phyloP scores from a whole-genome alignment of 2,329 filamentous ascomycete species.

The Aspergillaceae sp. region DNA sequence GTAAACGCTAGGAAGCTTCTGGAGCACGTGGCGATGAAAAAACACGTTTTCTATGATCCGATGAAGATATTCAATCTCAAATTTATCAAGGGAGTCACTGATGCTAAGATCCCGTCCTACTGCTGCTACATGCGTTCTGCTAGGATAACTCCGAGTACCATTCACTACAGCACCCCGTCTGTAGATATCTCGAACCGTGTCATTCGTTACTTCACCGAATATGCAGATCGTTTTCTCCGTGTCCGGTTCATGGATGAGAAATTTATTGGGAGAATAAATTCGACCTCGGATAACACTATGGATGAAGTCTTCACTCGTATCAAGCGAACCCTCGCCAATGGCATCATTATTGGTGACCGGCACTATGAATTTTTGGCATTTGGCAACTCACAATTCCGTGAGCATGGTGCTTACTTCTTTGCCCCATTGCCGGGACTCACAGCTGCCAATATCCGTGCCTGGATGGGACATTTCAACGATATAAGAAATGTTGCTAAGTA shows the following conservation, averaged over 20 bases:
- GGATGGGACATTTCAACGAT: slow-evolving; percentile 78
- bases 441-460: slow-evolving; percentile 67
- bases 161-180: slow-evolving; percentile 67
- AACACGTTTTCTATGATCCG: slow-evolving; percentile 56
- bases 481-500: slow-evolving; percentile 84
- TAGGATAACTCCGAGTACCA: slow-evolving; percentile 72
- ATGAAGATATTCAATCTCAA: slow-evolving; percentile 59
- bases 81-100: slow-evolving; percentile 38
- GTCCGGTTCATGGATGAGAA: slow-evolving; percentile 85
- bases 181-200: slow-evolving; percentile 86
- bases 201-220: slow-evolving; percentile 59
- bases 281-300: slow-evolving; percentile 48
- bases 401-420: slow-evolving; percentile 91
- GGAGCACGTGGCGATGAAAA: slow-evolving; percentile 62
- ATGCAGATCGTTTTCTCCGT: slow-evolving; percentile 73
- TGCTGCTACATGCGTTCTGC: slow-evolving; percentile 70
- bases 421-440: slow-evolving; percentile 58
- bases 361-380: slow-evolving; percentile 86
- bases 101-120: slow-evolving; percentile 55
- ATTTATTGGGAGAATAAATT: slow-evolving; percentile 51
- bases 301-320: slow-evolving; percentile 68
- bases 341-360: slow-evolving; percentile 72
- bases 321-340: slow-evolving; percentile 61
- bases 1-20: slow-evolving; percentile 57
- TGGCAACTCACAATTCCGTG: slow-evolving; percentile 89